These are phyloP conservation scores for Linnemannia hyalina DNA, from an alignment of 192 early-diverging fungal genomes.

Conservation along the genomic window DNA sequence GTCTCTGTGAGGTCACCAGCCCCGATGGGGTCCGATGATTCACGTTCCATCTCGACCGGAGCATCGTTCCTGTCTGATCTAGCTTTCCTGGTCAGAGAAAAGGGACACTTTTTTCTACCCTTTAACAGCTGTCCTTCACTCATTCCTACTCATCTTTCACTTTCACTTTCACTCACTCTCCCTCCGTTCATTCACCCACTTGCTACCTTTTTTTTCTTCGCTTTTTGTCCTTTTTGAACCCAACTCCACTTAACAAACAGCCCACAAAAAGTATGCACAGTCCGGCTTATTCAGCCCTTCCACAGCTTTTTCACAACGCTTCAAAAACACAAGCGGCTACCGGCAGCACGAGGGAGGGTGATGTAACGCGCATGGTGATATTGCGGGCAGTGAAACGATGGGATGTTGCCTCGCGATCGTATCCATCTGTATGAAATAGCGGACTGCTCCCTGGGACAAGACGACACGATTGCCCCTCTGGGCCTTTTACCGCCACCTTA, in stretches of 20 bases:
- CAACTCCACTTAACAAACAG: neutral
- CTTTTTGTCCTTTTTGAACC: neutral
- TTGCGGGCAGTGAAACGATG: neutral
- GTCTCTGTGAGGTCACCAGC: neutral
- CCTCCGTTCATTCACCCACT: neutral
- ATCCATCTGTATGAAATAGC: neutral
- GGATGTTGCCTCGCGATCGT: neutral
- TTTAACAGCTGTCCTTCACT: neutral
- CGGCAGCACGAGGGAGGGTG: neutral
- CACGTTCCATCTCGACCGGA: constrained; percentile 3
- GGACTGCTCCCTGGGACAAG: constrained; percentile 2
- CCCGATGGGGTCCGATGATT: neutral
- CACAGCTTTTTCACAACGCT: neutral
- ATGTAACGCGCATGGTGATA: neutral
- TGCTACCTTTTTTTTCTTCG: neutral
- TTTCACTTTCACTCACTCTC: too few species aligned
- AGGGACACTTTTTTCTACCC: neutral
- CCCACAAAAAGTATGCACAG: neutral
- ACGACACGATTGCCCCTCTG: neutral
- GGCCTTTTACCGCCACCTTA: neutral
- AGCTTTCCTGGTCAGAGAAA: neutral
- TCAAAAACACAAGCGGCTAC: neutral
- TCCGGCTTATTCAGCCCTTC: neutral
- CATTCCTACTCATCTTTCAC: neutral
- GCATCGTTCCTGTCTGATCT: neutral